Evolutionary conservation across 768 basidiomycete species (phyloP).

Genomic region (Mycena filopes): DNA sequence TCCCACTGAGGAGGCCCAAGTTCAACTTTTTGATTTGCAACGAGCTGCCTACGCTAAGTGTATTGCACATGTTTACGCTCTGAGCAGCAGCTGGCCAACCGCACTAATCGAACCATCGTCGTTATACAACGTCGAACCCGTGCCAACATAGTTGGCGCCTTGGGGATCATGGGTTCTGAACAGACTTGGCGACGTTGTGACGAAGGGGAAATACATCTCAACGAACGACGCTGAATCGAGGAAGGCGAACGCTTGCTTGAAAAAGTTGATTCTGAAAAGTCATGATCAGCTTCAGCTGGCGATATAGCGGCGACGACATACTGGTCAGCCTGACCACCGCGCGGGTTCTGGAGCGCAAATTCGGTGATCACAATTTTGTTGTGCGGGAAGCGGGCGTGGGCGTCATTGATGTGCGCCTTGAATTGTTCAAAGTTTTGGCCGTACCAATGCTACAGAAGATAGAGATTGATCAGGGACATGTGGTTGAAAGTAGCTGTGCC

Average conservation of each 20-base stretch:
- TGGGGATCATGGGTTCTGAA: constrained; percentile 33
- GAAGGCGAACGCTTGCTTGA: constrained; percentile 38
- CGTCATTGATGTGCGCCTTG: constrained; percentile 40
- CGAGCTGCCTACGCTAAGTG: no score
- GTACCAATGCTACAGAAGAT: constrained; percentile 11
- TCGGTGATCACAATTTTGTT: constrained; percentile 43
- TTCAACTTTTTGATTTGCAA: no score
- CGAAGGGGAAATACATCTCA: constrained; percentile 50
- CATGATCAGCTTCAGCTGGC: constrained; percentile 1
- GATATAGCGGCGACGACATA: neutral
- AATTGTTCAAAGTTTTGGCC: constrained; percentile 41
- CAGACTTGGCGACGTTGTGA: constrained; percentile 45
- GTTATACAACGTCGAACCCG: constrained; percentile 46
- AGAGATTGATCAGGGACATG: neutral
- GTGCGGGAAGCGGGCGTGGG: constrained; percentile 41
- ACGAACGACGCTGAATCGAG: constrained; percentile 45
- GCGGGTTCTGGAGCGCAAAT: constrained; percentile 46
- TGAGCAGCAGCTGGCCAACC: constrained; percentile 34
- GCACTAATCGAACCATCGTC: constrained; percentile 35
- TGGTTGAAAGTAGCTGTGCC: neutral
- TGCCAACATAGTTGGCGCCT: constrained; percentile 36
- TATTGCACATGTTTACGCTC: neutral
- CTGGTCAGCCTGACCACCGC: constrained; percentile 40
- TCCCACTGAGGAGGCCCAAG: no score
- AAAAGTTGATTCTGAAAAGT: constrained; percentile 25